Base-by-base conservation (phyloP, 192 early-diverging fungal genomes). In the Glomus cerebriforme region DNA sequence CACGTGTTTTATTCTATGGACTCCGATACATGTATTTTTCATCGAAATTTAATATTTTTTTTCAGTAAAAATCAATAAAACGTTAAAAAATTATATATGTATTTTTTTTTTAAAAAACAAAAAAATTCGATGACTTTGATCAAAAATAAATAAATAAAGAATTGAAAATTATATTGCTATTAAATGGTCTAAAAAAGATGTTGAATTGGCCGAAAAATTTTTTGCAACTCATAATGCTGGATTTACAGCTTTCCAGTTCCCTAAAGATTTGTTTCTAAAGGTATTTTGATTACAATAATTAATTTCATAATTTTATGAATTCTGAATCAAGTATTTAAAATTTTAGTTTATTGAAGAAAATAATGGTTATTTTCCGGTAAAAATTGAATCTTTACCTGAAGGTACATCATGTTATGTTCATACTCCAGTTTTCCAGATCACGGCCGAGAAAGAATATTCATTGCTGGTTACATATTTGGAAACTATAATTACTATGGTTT, bases 1-100 rank as follows among this genome's bases (percentile, higher is more conserved):
- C 84, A 29, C 92, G 95, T 60, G 90, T 95, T 37, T 89, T 96
- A 58, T 92, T 92, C 75, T 95, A 93, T 83, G 95, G 95, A 17
- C 90, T 95, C 13, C 90, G 92, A n/a, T 94, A 94, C 87, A 87
- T 96, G 85, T 86, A n/a, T n/a, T n/a, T n/a, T n/a, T n/a, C n/a
- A n/a, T n/a, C n/a, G n/a, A n/a, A n/a, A n/a, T n/a, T n/a, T n/a
- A n/a, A n/a, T n/a, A n/a, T n/a, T n/a, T n/a, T n/a, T n/a, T n/a
- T n/a, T n/a, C n/a, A n/a, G n/a, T n/a, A n/a, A n/a, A n/a, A n/a
- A n/a, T n/a, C n/a, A n/a, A n/a, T n/a, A n/a, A n/a, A n/a, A n/a
- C n/a, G n/a, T n/a, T n/a, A n/a, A n/a, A n/a, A n/a, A n/a, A n/a
- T n/a, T n/a, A n/a, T n/a, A n/a, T n/a, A n/a, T n/a, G n/a, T n/a